Evolutionary conservation across 179 eudicot species (phyloP), one percentile per base, ranked within the genome.

Genomic region (Carnegiea gigantea): DNA sequence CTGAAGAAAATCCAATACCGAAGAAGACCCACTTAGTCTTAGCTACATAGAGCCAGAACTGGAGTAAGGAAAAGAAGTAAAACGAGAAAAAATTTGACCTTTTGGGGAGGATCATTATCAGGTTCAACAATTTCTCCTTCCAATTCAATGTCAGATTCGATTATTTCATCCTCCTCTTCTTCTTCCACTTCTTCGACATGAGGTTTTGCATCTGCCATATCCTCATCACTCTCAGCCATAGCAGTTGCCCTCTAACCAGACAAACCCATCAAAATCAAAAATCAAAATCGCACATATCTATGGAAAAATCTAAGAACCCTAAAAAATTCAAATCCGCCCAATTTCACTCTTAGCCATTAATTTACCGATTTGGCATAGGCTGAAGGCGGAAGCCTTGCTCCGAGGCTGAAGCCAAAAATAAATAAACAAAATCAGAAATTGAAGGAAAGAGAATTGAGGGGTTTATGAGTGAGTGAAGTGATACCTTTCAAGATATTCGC

Each of bases 51-150:
- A 76, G 17, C 77, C 21, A 0, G 20, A 12, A 0, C 5, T n/a
- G n/a, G n/a, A 1, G 3, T n/a, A 59, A 36, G 26, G 24, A 70
- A 51, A 48, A 17, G 11, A 73, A 21, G 14, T 68, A 24, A 40
- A 24, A 67, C 20, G 36, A 23, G 36, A 33, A 33, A 78, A 1
- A n/a, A 62, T 38, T 40, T 75, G 40, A 95, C 98, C 99, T 95
- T 91, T 65, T 95, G 98, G 18, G 99, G 98, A 82, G 92, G 93
- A 80, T 95, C 99, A 82, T 92, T 87, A 76, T 95, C 99, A 84
- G 99, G 98, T 83, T 95, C 98, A 77, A 95, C 92, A 72, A 79
- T 83, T n/a, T 94, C 99, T 75, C 92, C 97, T 77, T 95, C 99
- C 48, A 95, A 89, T 82, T 95, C 98, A 71, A 94, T 76, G 73